These are phyloP conservation scores for Ichthyophthirius multifiliis DNA, from an alignment of 169 alveolate species.

Conservation along the genomic window DNA sequence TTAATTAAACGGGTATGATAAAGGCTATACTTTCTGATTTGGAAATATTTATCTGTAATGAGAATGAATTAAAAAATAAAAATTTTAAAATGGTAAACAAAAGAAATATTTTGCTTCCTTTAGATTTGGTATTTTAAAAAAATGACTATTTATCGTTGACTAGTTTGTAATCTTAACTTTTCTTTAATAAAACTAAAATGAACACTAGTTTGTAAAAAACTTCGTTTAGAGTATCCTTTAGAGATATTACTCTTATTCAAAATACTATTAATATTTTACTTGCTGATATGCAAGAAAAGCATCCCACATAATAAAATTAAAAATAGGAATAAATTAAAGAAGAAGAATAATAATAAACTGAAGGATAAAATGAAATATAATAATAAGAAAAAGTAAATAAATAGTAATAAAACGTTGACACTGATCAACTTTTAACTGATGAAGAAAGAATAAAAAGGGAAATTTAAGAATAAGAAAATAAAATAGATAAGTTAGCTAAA, in stretches of 20 bases:
- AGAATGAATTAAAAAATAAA: not conserved
- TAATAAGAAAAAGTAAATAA: too few species aligned
- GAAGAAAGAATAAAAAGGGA: conserved; percentile 7
- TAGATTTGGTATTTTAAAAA: not conserved
- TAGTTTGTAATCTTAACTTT: not conserved
- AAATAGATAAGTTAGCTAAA: not conserved
- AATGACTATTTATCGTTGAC: not conserved
- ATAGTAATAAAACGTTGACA: too few species aligned
- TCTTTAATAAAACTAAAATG: not conserved
- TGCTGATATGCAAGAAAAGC: not conserved
- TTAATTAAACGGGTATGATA: not conserved
- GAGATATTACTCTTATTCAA: not conserved
- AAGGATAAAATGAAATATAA: too few species aligned
- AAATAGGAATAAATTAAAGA: not conserved
- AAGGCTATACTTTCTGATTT: not conserved
- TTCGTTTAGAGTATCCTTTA: not conserved
- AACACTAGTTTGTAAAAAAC: not conserved
- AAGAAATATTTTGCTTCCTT: not conserved
- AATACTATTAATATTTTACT: not conserved
- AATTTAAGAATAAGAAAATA: not conserved
- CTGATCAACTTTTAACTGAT: too few species aligned
- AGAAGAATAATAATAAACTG: not conserved
- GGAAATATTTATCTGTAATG: conserved; percentile 8
- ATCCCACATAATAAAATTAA: not conserved
- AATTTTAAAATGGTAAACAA: not conserved